These are phyloP conservation scores for Podosphaera leucotricha DNA, from an alignment of 2,329 filamentous ascomycete genomes.

Conservation along the genomic window DNA sequence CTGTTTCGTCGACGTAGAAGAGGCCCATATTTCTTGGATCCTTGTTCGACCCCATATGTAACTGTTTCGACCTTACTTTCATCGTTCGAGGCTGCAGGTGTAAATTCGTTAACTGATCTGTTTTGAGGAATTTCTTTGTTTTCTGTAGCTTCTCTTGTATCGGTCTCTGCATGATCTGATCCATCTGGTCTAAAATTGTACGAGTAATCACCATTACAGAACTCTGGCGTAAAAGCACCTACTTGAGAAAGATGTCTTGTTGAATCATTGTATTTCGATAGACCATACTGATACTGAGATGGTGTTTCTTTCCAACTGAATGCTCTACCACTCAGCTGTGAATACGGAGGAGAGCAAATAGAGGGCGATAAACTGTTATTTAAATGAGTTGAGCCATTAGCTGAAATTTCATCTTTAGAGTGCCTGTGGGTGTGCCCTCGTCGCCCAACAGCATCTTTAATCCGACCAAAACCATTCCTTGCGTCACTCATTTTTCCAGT, in stretches of 20 bases:
- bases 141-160: too few relatives aligned
- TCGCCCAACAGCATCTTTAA: constrained; percentile 59
- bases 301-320: constrained; percentile 44
- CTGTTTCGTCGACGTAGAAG: constrained; percentile 40
- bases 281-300: constrained; percentile 26
- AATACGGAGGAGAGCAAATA: constrained; percentile 6
- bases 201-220: background rate
- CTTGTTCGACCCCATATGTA: constrained; percentile 25
- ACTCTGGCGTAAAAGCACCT: constrained; percentile 1
- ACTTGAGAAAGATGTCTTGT: too few relatives aligned
- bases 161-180: constrained; percentile 4
- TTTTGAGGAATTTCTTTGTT: constrained; percentile 16
- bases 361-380: background rate
- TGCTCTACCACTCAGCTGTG: constrained; percentile 21
- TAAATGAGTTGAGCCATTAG: constrained; percentile 9
- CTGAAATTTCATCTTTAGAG: constrained; percentile 26
- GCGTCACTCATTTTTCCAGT: constrained; percentile 60
- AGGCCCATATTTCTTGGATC: constrained; percentile 20
- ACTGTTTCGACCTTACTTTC: constrained; percentile 35
- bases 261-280: constrained; percentile 7
- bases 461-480: constrained; percentile 57
- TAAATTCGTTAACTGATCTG: constrained; percentile 23
- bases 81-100: constrained; percentile 33
- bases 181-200: constrained; percentile 8
- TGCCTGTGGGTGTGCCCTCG: constrained; percentile 26